These are phyloP conservation scores for Pythium plurisporium DNA, from an alignment of 352 stramenopile species.

Conservation along the genomic window DNA sequence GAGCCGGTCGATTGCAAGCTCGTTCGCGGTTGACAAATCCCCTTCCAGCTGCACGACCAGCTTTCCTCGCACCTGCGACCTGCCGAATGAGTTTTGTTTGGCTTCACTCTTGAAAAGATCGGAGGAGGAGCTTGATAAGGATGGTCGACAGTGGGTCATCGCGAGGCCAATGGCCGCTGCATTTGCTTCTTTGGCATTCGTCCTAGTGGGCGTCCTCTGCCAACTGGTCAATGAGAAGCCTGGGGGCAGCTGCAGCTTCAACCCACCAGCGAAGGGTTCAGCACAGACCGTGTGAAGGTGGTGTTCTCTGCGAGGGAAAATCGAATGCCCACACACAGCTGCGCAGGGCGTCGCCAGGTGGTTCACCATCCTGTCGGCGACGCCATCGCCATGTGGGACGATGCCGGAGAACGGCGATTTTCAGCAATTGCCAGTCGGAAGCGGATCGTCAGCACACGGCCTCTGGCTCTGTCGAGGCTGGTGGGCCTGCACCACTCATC, in stretches of 20 bases:
- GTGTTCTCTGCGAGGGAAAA: too few species aligned
- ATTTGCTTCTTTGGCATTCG: not conserved
- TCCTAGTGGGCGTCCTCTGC: not conserved
- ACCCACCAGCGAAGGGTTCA: not conserved
- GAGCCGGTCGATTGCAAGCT: not conserved
- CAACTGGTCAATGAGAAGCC: not conserved
- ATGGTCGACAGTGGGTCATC: too few species aligned
- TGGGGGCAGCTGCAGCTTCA: not conserved
- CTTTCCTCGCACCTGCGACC: not conserved
- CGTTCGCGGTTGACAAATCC: not conserved
- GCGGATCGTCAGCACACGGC: too few species aligned
- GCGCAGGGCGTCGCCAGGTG: not conserved
- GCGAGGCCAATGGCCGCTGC: too few species aligned
- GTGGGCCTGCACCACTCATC: too few species aligned
- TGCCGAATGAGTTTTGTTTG: not conserved
- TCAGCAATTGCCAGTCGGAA: too few species aligned
- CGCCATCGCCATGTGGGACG: too few species aligned
- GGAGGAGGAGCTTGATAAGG: not conserved
- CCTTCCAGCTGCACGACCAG: not conserved
- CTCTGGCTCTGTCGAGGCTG: too few species aligned
- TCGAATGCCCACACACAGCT: not conserved
- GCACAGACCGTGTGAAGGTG: too few species aligned
- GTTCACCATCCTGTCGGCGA: too few species aligned
- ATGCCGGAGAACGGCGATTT: too few species aligned
- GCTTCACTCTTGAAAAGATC: not conserved